Percentiles rank a stretch among this genome's conserved stretches.
These are phyloP conservation scores for Fusarium tanahbumbuense DNA, from an alignment of 2,329 filamentous ascomycete species.

Conservation along the genomic window DNA sequence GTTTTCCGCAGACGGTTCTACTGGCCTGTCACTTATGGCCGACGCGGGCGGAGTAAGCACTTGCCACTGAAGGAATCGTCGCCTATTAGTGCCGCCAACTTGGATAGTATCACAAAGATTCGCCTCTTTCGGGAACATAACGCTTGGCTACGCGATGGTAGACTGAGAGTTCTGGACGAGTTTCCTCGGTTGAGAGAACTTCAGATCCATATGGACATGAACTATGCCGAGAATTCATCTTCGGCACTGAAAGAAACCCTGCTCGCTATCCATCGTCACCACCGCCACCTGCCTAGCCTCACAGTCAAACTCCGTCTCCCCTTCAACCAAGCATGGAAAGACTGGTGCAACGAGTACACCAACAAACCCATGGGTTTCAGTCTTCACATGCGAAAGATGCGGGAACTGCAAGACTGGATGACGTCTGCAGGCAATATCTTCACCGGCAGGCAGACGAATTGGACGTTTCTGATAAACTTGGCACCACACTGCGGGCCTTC, in stretches of 20 bases:
- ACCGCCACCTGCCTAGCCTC: background rate
- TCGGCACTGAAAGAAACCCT: background rate
- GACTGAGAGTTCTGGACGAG: slow-evolving; percentile 7
- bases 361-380: background rate
- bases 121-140: background rate
- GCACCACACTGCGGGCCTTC: slow-evolving; percentile 1
- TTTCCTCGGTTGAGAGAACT: slow-evolving; percentile 22
- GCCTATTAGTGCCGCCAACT: slow-evolving; percentile 1
- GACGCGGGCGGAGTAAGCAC: background rate
- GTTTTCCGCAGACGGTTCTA: slow-evolving; percentile 1
- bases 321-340: background rate
- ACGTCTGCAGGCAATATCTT: slow-evolving; percentile 4
- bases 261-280: background rate
- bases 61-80: slow-evolving; percentile 7
- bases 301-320: background rate
- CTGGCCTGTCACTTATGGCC: slow-evolving; percentile 3
- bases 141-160: background rate
- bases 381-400: slow-evolving; percentile 19
- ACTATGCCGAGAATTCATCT: background rate
- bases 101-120: slow-evolving; percentile 4
- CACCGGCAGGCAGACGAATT: background rate
- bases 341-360: slow-evolving; percentile 6
- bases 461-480: slow-evolving; percentile 17
- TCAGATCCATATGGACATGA: slow-evolving; percentile 7
- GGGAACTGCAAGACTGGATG: slow-evolving; percentile 12